These are phyloP conservation scores for Pouteria glomerata DNA, from an alignment of 148 eudicot species.

Conservation along the genomic window DNA sequence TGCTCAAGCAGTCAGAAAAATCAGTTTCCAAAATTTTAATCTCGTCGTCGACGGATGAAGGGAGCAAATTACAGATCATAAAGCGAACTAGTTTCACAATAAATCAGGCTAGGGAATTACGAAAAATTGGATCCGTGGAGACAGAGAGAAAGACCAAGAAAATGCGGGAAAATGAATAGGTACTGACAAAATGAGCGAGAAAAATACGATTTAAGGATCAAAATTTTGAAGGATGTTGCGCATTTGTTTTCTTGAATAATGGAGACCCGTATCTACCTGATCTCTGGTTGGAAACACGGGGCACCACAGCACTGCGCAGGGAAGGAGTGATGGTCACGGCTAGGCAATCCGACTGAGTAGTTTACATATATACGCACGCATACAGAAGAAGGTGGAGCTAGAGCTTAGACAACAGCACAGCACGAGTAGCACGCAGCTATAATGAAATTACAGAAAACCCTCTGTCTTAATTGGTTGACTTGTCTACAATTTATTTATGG, in stretches of 20 bases:
- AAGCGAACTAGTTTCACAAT: neutral
- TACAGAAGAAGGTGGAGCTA: too few species aligned
- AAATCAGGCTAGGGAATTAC: neutral
- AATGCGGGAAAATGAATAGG: neutral
- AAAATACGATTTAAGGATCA: neutral
- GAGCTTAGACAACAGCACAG: too few species aligned
- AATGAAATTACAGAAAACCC: too few species aligned
- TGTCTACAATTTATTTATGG: too few species aligned
- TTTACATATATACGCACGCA: too few species aligned
- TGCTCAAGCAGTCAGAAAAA: neutral
- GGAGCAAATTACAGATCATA: neutral
- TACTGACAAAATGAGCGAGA: neutral
- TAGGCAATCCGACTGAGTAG: too few species aligned
- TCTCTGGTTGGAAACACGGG: neutral
- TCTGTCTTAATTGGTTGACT: too few species aligned
- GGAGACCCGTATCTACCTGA: conserved; percentile 2
- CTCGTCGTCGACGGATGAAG: neutral
- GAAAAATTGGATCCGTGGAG: neutral
- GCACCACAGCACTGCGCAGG: neutral
- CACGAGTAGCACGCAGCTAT: too few species aligned
- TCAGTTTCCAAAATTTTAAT: neutral
- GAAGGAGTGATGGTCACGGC: neutral
- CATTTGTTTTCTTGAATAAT: neutral
- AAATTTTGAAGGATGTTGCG: neutral
- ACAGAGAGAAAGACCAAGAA: conserved; percentile 8